Evolutionary conservation across 495 filamentous ascomycete genomes (phyloP), one percentile per base, ranked within the genome.

Genomic region (Daldinia childiae): DNA sequence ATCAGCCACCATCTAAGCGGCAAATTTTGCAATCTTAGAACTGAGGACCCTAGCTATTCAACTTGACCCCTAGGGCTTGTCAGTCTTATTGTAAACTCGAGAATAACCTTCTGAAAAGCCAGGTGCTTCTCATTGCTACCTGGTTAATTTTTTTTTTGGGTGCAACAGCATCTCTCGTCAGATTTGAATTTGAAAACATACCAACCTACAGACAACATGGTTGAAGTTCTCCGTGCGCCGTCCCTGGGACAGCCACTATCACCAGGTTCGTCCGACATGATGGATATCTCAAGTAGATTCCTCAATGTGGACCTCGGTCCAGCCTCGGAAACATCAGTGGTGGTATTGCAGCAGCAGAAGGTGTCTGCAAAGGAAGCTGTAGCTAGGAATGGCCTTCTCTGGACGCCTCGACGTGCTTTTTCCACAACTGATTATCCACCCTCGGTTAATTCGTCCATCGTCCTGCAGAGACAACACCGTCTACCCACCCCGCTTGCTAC

Each of bases 281-380:
- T 73, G 71, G 71, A 73, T n/a, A 62, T 68, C 54, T 65, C 70
- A 51, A 69, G 51, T 58, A 64, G 71, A 21, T 73, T 73, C 58
- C 71, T 62, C 27, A 62, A 65, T 24, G 27, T 73, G 51, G 71
- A 73, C n/a, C 66, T 73, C 71, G 71, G 71, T 15, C 71, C 71
- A 51, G 64, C 62, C 36, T 73, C 71, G 58, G 71, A 73, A 12
- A 62, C 71, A 57, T 65, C 70, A 24, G 34, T 57, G 61, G 32
- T 62, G 56, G 45, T 24, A 26, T 58, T 65, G 39, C 58, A 72
- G 43, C 70, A 73, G 34, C 69, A 72, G 54, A 64, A 61, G 36
- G 57, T 32, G 34, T 65, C 66, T 6, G 24, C 50, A 41, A 73
- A 73, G 61, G 70, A 73, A 55, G 29, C 48, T 5, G 39, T 19